A percentile compares a stretch with the other conserved stretches of the same genome.
Evolutionary conservation across 192 early-diverging fungal species (phyloP).

Genomic region (Linnemannia hyalina): DNA sequence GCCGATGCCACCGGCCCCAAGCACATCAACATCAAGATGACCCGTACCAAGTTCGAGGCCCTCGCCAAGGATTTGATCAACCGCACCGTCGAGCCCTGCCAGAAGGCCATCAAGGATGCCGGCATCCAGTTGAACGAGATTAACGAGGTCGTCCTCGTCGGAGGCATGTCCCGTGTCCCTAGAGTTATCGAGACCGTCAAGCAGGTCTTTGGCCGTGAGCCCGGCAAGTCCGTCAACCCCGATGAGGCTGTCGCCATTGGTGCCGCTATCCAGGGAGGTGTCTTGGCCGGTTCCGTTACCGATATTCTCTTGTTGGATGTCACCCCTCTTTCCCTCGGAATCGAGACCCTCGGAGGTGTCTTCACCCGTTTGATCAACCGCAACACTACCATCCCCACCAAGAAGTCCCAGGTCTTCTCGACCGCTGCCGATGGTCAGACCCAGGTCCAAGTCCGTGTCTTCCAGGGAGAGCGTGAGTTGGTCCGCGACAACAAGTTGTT

Average conservation of each 20-base stretch:
- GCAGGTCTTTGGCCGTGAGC: conserved; percentile 86
- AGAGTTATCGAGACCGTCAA: conserved; percentile 93
- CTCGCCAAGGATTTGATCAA: conserved; percentile 87
- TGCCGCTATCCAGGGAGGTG: conserved; percentile 97
- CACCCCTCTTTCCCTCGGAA: conserved; percentile 95
- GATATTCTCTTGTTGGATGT: conserved; percentile 96
- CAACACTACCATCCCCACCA: conserved; percentile 98
- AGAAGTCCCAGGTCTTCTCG: conserved; percentile 97
- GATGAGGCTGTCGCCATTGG: conserved; percentile 98
- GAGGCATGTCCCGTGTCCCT: conserved; percentile 97
- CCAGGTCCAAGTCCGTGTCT: conserved; percentile 94
- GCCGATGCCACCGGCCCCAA: conserved; percentile 90
- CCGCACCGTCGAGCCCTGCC: conserved; percentile 93
- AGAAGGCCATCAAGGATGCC: conserved; percentile 97
- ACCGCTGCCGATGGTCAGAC: conserved; percentile 97
- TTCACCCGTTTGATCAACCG: conserved; percentile 95
- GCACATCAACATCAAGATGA: conserved; percentile 96
- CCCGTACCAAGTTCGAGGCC: conserved; percentile 90
- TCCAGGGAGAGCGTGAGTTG: conserved; percentile 97
- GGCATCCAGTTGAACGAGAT: conserved; percentile 85
- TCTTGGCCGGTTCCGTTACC: conserved; percentile 91
- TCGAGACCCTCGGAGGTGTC: conserved; percentile 96
- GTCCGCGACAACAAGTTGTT: conserved; percentile 97
- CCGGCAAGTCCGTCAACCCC: conserved; percentile 95
- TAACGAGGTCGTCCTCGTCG: conserved; percentile 95